Evolutionary conservation across 768 basidiomycete genomes (phyloP), one percentile per base, ranked within the genome.

Genomic region (Porpolomopsis calyptriformis): DNA sequence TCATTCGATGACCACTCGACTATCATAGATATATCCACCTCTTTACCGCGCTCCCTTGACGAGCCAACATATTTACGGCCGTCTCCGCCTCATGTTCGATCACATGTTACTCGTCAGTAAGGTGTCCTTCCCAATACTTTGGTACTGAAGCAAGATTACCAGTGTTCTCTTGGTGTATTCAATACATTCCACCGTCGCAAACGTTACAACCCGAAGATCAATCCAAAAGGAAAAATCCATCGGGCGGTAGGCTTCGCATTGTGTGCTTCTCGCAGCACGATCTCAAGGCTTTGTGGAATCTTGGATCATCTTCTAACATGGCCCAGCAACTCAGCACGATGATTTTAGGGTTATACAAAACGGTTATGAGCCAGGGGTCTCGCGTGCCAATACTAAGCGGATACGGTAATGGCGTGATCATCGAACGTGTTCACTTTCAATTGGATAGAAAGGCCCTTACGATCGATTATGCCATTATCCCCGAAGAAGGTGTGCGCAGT

Each of bases 261-360:
- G 91, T 87, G 1, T 93, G 88, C 58, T 92, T 94, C 59, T 94
- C 89, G 87, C 88, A 93, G 58, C 92, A 94, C 60, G 88, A 96
- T 65, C 75, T 94, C 23, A 85, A 86, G 51, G 76, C 88, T 0
- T 60, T 88, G 31, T 94, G 90, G 89, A 85, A 79, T 31, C 73
- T 91, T 42, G 80, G 79, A 5, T 74, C 81, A 0, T 71, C 77
- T 1, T 68, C 76, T 12, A 72, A 76, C 24, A 55, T 90, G 8
- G 72, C 77, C 7, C 86, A 89, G 52, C 89, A 94, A 53, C 72
- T 97, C 1, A 82, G 82, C n/a, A 79, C 84, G 4, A 88, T 94
- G 76, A 72, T 82, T 14, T 63, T 89, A 5, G 86, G 88, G 20
- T 65, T 94, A 36, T 72, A 85, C 56, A 87, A 90, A 63, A 77